Percentiles rank a stretch among this genome's conserved stretches.
Conservation (phyloP, 2,329 filamentous ascomycete genomes). For the Dothiorella sarmentorum region DNA sequence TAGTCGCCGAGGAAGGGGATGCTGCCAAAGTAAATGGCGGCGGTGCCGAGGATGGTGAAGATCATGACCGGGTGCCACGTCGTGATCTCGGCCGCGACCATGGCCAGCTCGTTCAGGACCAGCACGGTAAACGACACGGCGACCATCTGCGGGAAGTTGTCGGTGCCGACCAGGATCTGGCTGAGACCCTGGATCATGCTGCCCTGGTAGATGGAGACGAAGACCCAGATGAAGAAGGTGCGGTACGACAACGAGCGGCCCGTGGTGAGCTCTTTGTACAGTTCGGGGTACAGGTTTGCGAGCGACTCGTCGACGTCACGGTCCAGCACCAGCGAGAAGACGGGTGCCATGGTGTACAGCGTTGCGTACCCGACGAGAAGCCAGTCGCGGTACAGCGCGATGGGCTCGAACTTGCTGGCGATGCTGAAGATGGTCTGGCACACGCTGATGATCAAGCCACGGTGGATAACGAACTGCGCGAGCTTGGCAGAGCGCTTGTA, state of each 20-base stretch:
- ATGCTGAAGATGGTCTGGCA: slow-evolving; percentile 98
- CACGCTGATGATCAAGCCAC: slow-evolving; percentile 89
- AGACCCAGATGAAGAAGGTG: slow-evolving; percentile 95
- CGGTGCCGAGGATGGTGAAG: slow-evolving; percentile 75
- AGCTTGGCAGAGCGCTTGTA: slow-evolving; percentile 96
- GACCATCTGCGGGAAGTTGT: slow-evolving; percentile 61
- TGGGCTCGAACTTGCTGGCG: slow-evolving; percentile 85
- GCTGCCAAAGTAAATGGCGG: slow-evolving; percentile 72
- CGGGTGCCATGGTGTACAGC: slow-evolving; percentile 88
- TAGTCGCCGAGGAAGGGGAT: slow-evolving; percentile 87
- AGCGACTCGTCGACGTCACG: slow-evolving; percentile 92
- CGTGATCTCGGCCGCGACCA: slow-evolving; percentile 95
- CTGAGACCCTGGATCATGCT: slow-evolving; percentile 92
- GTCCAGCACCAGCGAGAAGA: slow-evolving; percentile 90
- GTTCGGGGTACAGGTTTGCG: slow-evolving; percentile 90
- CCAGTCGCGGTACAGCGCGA: slow-evolving; percentile 95
- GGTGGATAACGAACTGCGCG: slow-evolving; percentile 96
- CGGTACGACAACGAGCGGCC: slow-evolving; percentile 84
- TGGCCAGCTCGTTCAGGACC: slow-evolving; percentile 89
- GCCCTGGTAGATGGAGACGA: slow-evolving; percentile 93
- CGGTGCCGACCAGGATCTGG: slow-evolving; percentile 78
- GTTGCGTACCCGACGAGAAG: slow-evolving; percentile 95
- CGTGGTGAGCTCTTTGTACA: slow-evolving; percentile 94
- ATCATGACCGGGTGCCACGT: slow-evolving; percentile 98
- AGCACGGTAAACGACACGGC: slow-evolving; percentile 88